A percentile compares a stretch with the other conserved stretches of the same genome.
phyloP scores from a whole-genome alignment of 208 protist species.

The Vickermania ingenoplastis region DNA sequence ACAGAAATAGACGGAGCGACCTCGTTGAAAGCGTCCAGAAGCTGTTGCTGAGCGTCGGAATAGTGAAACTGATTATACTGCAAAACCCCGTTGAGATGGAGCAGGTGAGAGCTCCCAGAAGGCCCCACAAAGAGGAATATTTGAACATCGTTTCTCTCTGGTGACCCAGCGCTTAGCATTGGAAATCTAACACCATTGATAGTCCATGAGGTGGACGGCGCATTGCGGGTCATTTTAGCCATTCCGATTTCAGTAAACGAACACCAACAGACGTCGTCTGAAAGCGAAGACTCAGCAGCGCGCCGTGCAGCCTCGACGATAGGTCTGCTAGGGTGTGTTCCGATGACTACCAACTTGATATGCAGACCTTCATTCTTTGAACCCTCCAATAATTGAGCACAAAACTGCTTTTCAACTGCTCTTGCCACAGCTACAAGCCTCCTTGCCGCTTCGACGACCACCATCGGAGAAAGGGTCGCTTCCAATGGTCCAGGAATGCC shows the following conservation, averaged over 20 bases:
- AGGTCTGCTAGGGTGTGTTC: background rate
- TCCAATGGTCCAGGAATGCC: background rate
- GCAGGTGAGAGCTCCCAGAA: constrained; percentile 19
- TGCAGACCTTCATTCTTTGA: background rate
- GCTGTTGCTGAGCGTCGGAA: constrained; percentile 24
- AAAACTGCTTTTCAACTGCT: background rate
- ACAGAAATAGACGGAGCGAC: constrained; percentile 20
- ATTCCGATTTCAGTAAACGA: constrained; percentile 7
- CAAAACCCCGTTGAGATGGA: constrained; percentile 49
- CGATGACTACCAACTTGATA: background rate
- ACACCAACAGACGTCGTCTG: constrained; percentile 16
- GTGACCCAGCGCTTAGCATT: constrained; percentile 1
- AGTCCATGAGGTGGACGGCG: constrained; percentile 19
- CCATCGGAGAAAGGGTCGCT: background rate
- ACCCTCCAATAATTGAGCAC: too few relatives aligned
- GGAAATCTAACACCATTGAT: constrained; percentile 62
- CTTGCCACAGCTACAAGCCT: background rate
- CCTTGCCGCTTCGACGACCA: background rate
- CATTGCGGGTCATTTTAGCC: background rate
- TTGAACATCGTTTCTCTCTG: constrained; percentile 19
- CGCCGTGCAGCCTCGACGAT: constrained; percentile 10
- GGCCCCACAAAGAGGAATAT: constrained; percentile 65
- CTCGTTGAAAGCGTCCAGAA: constrained; percentile 18
- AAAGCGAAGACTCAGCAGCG: background rate
- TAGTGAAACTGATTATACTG: constrained; percentile 73